Evolutionary conservation across 129 eudicot species (phyloP), one percentile per base, ranked within the genome.

Genomic region (Chrysanthemum seticuspe): DNA sequence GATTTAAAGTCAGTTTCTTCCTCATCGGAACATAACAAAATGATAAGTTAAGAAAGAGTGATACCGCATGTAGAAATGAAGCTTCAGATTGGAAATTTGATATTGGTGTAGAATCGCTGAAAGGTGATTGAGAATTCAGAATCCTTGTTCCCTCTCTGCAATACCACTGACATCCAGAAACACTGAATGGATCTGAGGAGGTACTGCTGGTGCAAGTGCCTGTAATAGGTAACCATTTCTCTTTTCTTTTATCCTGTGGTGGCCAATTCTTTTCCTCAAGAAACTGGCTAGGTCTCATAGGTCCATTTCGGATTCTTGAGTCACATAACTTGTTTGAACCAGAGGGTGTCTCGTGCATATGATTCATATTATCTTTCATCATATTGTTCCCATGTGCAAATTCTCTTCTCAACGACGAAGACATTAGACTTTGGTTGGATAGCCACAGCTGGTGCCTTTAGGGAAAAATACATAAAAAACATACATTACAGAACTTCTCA

Each of bases 241-340:
- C 81, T 40, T 71, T 79, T 36, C 77, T 56, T 49, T 68, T 71
- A 75, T 86, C 79, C 1, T 69, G 71, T 5, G 85, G 79, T 13
- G 84, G 85, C 89, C 97, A 84, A 68, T 81, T 87, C 82, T 85
- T 85, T 71, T 83, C 92, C 82, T 84, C 92, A 0, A 82, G 81
- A 80, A 72, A 78, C 27, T 80, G 89, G 79, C 78, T 82, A 40
- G 83, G 82, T 71, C 81, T 84, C 44, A 76, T 64, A 3, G 88
- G 74, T 9, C 52, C 68, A 55, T 31, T 60, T 21, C 81, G 53
- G 48, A 53, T 61, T 76, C 74, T 54, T 66, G 71, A 65, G 62
- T 62, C 70, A 0, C 47, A 48, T 56, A 65, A 57, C 23, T 49
- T 54, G 62, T 50, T 62, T 49, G 77, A 78, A 50, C 15, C 62